Conservation (phyloP, 1,284 basidiomycete genomes). For the Anthracocystis setariae region DNA sequence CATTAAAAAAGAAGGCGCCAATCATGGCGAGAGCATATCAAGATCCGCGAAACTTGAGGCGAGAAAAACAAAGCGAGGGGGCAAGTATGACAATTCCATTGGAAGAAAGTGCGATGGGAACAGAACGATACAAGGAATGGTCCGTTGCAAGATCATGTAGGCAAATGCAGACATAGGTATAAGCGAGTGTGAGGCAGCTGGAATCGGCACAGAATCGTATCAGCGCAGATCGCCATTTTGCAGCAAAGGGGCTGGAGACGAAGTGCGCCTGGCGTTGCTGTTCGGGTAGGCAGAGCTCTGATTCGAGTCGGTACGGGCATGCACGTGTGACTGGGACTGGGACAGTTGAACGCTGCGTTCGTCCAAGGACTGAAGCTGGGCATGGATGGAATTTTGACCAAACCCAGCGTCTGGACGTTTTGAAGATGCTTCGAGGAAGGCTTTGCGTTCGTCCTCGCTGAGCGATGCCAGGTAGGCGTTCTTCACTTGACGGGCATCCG, state of each 20-base stretch:
- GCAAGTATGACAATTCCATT: slow-evolving; percentile 4
- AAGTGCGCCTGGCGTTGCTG: slow-evolving; percentile 20
- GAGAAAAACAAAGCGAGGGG: not conserved
- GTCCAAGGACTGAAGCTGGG: slow-evolving; percentile 16
- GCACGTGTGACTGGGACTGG: slow-evolving; percentile 13
- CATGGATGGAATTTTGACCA: slow-evolving; percentile 7
- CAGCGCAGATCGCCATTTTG: slow-evolving; percentile 29
- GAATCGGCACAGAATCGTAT: not conserved
- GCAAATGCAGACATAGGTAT: not conserved
- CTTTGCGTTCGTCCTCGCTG: slow-evolving; percentile 33
- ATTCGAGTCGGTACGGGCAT: slow-evolving; percentile 17
- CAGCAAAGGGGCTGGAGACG: slow-evolving; percentile 27
- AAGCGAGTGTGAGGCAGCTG: not conserved
- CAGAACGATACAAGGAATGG: slow-evolving; percentile 1
- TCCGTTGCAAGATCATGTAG: slow-evolving; percentile 8
- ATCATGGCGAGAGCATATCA: not conserved
- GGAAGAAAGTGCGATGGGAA: not conserved
- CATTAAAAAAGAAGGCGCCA: not conserved
- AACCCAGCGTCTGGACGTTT: slow-evolving; percentile 14
- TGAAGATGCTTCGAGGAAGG: slow-evolving; percentile 33
- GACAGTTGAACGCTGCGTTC: slow-evolving; percentile 21
- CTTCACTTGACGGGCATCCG: slow-evolving; percentile 51
- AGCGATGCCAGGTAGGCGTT: slow-evolving; percentile 48
- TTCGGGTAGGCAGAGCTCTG: slow-evolving; percentile 29
- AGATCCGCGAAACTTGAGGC: not conserved